These are phyloP conservation scores for Boletus pseudo-olivaceus DNA, from an alignment of 768 basidiomycete genomes.

Conservation along the genomic window DNA sequence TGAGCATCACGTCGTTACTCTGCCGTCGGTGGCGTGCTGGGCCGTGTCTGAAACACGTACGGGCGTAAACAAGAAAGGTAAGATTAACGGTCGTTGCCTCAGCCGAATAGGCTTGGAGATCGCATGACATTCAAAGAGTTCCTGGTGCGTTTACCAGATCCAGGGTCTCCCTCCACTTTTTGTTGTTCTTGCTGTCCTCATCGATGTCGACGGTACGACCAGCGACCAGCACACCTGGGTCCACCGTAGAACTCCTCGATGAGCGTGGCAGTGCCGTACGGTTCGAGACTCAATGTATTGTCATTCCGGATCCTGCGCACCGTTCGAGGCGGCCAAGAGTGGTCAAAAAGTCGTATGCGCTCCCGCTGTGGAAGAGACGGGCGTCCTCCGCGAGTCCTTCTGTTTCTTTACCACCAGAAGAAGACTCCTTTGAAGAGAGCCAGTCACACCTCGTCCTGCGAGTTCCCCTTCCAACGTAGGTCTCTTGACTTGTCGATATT, in stretches of 20 bases:
- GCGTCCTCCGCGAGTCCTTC: constrained; percentile 11
- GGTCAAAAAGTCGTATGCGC: constrained; percentile 61
- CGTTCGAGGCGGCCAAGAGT: constrained; percentile 47
- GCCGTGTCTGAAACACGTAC: not conserved
- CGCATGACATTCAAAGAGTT: constrained; percentile 22
- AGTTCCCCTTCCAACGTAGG: constrained; percentile 60
- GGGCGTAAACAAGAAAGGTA: constrained; percentile 6
- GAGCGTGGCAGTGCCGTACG: constrained; percentile 44
- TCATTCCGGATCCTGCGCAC: constrained; percentile 58
- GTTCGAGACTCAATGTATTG: constrained; percentile 69
- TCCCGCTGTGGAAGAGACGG: constrained; percentile 63
- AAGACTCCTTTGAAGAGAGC: constrained; percentile 31
- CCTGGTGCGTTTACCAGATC: not conserved
- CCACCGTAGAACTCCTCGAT: constrained; percentile 10
- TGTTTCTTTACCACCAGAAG: constrained; percentile 22
- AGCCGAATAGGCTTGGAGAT: constrained; percentile 8
- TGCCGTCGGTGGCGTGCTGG: not conserved
- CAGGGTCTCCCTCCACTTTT: not conserved
- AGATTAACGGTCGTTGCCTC: constrained; percentile 4
- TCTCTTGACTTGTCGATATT: constrained; percentile 5
- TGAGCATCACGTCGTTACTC: too few relatives aligned
- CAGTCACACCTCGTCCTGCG: constrained; percentile 49
- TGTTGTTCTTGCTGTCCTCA: not conserved
- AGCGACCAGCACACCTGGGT: not conserved
- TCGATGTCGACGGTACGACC: constrained; percentile 13